phyloP scores from a whole-genome alignment of 495 filamentous ascomycete genomes.

The Lasiosphaeria miniovina region DNA sequence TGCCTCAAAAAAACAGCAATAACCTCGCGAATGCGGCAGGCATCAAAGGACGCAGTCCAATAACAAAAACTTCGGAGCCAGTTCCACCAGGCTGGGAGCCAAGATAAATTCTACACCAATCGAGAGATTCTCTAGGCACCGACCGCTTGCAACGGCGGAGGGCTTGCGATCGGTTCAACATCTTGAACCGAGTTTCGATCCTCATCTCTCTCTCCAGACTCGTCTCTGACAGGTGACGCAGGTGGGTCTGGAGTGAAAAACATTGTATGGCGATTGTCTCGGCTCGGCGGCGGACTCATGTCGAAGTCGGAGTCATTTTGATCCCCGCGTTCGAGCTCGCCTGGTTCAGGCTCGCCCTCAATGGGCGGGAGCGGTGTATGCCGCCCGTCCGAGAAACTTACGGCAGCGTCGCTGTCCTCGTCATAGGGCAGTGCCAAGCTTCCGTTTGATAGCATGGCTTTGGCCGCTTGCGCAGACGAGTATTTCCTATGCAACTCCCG shows the following conservation, averaged over 20 bases:
- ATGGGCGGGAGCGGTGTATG: constrained; percentile 52
- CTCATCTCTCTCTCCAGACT: constrained; percentile 15
- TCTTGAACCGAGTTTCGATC: constrained; percentile 21
- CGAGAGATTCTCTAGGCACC: constrained; percentile 26
- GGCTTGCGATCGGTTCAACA: constrained; percentile 34
- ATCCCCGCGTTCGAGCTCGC: constrained; percentile 11
- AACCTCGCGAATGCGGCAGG: no score
- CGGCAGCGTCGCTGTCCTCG: constrained; percentile 54
- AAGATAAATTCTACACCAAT: no score
- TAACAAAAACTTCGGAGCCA: no score
- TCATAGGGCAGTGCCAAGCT: constrained; percentile 45
- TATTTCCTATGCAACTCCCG: constrained; percentile 51
- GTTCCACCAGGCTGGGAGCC: no score
- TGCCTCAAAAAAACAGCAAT: no score
- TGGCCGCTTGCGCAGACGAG: constrained; percentile 42
- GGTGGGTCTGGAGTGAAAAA: constrained; percentile 46
- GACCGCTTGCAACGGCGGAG: constrained; percentile 36
- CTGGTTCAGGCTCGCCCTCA: constrained; percentile 39
- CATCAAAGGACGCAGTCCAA: no score
- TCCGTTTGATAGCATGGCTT: constrained; percentile 22
- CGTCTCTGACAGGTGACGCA: constrained; percentile 29
- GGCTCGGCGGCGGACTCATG: constrained; percentile 25
- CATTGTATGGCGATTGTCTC: constrained; percentile 31
- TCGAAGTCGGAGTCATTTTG: constrained; percentile 15
- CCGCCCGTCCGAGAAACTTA: constrained; percentile 55